Evolutionary conservation across 768 basidiomycete species (phyloP), one percentile per base, ranked within the genome.

Genomic region (Rhodotorula kratochvilovae): DNA sequence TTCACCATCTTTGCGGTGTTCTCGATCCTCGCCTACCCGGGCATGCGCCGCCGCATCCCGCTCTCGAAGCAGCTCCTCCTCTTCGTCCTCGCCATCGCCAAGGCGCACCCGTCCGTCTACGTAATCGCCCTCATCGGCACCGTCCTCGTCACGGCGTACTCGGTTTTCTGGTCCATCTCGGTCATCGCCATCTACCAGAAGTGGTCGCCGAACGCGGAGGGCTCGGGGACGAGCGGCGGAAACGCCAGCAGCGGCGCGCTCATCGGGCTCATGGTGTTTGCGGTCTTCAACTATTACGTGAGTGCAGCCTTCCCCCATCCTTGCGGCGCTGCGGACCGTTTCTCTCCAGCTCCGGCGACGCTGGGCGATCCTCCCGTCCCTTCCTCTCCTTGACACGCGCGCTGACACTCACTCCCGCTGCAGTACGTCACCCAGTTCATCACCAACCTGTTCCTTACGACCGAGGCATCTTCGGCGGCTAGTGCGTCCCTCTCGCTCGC

Each of bases 1-100:
- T 77, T 77, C 60, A 78, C 78, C 31, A 59, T 78, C 61, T 76
- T 78, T n/a, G 78, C 77, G 42, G 67, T 78, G 31, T 46, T 78
- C 35, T 65, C 71, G 13, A 50, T 75, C 31, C 61, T 75, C 33
- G 67, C 73, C 8, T 77, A 77, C 71, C 70, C 70, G 31, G 65
- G 65, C 25, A 75, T 77, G 73, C 64, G 76, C 3, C 39, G 61
- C 4, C 64, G 76, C 15, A 77, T 77, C 42, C 76, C 76, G 1
- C 51, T 74, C 31, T 50, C 53, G 3, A 74, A 68, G 61, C 67
- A 75, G 42, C 55, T 78, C 64, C 67, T 78, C 48, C 33, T 75
- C n/a, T 75, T 67, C 33, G 77, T 78, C 39, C 63, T 78, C 60
- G 53, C 48, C 42, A 70, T 78, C 60, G 75, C 77, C 17, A 72